phyloP scores from a whole-genome alignment of 495 filamentous ascomycete genomes.

The Aspergillus affinis region DNA sequence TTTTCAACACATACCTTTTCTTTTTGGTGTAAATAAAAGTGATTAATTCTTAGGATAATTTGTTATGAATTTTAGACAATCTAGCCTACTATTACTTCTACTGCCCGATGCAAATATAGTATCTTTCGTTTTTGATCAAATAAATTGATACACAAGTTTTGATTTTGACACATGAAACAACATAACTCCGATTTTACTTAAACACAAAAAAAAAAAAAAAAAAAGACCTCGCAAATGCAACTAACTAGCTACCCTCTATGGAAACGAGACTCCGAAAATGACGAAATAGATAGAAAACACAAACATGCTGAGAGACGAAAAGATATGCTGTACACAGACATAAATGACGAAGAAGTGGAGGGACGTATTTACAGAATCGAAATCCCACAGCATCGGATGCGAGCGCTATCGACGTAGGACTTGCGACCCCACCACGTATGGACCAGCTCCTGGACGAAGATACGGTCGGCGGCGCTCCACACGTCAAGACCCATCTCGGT shows the following conservation, averaged over 20 bases:
- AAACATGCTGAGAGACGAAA: neutral
- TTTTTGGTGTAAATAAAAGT: neutral
- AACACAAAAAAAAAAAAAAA: too few relatives aligned
- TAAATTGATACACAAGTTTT: too few relatives aligned
- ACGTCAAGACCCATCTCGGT: slow-evolving; percentile 79
- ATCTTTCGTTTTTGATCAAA: too few relatives aligned
- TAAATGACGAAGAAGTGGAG: neutral
- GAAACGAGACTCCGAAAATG: neutral
- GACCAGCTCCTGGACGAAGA: slow-evolving; percentile 68
- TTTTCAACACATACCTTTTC: neutral
- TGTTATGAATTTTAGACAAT: too few relatives aligned
- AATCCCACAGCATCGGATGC: slow-evolving; percentile 79
- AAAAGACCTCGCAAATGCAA: neutral
- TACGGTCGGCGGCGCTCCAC: slow-evolving; percentile 76
- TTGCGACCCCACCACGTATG: slow-evolving; percentile 68
- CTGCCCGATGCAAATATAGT: neutral
- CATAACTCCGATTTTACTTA: too few relatives aligned
- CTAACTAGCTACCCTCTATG: neutral
- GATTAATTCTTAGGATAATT: neutral
- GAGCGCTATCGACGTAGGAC: slow-evolving; percentile 67
- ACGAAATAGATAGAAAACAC: neutral
- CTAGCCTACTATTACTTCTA: too few relatives aligned
- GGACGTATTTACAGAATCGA: slow-evolving; percentile 60
- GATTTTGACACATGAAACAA: too few relatives aligned
- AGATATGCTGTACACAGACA: neutral